Evolutionary conservation across 805 yeast genomes (phyloP), one percentile per base, ranked within the genome.

Genomic region (Ogataea angusta): DNA sequence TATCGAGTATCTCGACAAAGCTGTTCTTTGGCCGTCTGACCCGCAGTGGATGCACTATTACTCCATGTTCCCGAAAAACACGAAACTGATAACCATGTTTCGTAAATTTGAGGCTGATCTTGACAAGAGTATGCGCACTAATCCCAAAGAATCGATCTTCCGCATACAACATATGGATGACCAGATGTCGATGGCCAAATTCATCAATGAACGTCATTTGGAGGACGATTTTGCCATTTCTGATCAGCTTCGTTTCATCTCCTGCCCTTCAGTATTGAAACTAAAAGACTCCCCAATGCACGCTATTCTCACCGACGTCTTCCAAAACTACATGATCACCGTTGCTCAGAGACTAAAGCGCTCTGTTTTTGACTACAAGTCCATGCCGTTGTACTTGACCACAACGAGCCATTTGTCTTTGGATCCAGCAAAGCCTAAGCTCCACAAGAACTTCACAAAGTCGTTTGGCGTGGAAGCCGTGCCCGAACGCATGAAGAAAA

Each of bases 11-110:
- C 60, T 90, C 5, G 51, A 62, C 2, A 70, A 72, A 29, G 96
- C 95, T 0, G 71, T 76, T 9, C 61, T 86, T n/a, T 83, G 90
- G 84, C 96, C 97, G 1, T 80, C 89, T 1, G 80, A 76, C 45
- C 72, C 74, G 16, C 64, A 85, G n/a, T 78, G 93, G 76, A 71
- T 76, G 2, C 74, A 73, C 35, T 79, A 82, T 51, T 75, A 83
- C 52, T 72, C 83, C 8, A 75, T 77, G 52, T 78, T 80, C 49
- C 76, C 85, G 2, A 64, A 71, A 3, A 66, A 70, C 2, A 69
- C 76, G 1, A 64, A 72, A 1, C 63, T 80, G 16, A 60, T 64
- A 19, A 60, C 67, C 5, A 66, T 84, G 31, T 66, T 82, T 31
- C 52, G 64, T 14, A 67, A 70, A 17, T 75, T 85, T 48, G 73